Base-by-base conservation (phyloP, 768 basidiomycete genomes). In the Serendipita sp. region DNA sequence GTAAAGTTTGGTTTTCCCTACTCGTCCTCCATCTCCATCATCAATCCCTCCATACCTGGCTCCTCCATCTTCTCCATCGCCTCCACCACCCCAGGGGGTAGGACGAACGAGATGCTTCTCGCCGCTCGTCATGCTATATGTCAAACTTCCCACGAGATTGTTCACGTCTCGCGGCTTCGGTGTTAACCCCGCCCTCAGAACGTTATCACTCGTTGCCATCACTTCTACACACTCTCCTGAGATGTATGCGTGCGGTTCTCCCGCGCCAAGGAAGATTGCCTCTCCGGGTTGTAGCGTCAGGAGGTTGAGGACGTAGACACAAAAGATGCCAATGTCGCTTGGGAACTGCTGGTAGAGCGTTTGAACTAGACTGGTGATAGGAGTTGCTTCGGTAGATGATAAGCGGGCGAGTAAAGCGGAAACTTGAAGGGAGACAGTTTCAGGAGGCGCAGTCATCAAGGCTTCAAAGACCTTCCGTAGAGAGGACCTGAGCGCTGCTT, bases 191-290 rank as follows among this genome's bases (percentile, higher is more conserved):
- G 96, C 96, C 37, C 96, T 90, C 68, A 99, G 94, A 74, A 99
- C 96, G 73, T 98, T 98, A 77, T 99, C 96, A 0, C 92, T 94
- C 67, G 94, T 94, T 30, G 95, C 95, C 94, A 98, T 98, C 77
- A 92, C 95, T 72, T 98, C 96, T 72, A 98, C 92, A 74, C 94
- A 94, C 72, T 99, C 95, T 73, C 96, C 96, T 45, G 82, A 85
- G 63, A 98, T 80, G 73, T 98, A 99, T 0, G 96, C 96, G 69
- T 99, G 96, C 1, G 96, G 96, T 75, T 96, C 93, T 58, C 94
- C 90, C 2, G 96, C 96, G 18, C 91, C 88, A 13, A 99, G 80
- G 76, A 94, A 98, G 63, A 96, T 94, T 0, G 93, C 93, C 71
- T 97, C 83, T 2, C 94, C 94, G 0, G 86, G 81, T 62, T 83